These are phyloP conservation scores for Sclerospora graminicola DNA, from an alignment of 352 stramenopile genomes.

Conservation along the genomic window DNA sequence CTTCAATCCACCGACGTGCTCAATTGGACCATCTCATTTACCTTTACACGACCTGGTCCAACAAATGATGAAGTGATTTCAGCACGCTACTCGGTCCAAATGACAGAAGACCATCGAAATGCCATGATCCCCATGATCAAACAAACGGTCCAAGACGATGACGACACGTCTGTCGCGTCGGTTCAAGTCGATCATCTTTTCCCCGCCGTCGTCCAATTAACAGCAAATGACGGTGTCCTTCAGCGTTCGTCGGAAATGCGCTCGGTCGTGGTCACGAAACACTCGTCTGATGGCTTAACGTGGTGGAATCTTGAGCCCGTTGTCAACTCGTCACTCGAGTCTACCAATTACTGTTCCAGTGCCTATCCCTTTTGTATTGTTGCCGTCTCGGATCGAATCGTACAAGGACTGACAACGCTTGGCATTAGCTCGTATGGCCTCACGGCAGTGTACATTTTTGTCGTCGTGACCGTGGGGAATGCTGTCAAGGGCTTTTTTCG, in stretches of 20 bases:
- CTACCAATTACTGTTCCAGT: slow-evolving; percentile 34
- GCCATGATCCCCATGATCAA: slow-evolving; percentile 70
- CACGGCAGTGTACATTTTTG: slow-evolving; percentile 81
- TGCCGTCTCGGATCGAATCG: slow-evolving; percentile 80
- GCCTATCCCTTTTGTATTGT: slow-evolving; percentile 65
- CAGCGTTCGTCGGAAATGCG: slow-evolving; percentile 42
- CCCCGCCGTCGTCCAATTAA: slow-evolving; percentile 63
- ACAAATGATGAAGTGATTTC: slow-evolving; percentile 48
- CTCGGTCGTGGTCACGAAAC: slow-evolving; percentile 48
- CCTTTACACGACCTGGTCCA: slow-evolving; percentile 56
- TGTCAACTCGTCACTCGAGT: slow-evolving; percentile 8
- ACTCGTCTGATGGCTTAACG: slow-evolving; percentile 33
- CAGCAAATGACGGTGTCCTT: slow-evolving; percentile 46
- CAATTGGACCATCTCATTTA: slow-evolving; percentile 64
- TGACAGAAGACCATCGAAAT: slow-evolving; percentile 53
- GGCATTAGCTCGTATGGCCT: slow-evolving; percentile 80
- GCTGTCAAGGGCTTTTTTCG: slow-evolving; percentile 80
- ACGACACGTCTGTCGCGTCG: slow-evolving; percentile 16
- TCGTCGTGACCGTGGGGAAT: slow-evolving; percentile 79
- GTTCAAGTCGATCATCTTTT: slow-evolving; percentile 48
- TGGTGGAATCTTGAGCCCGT: slow-evolving; percentile 66
- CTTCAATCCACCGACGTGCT: slow-evolving; percentile 57
- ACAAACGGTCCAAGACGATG: slow-evolving; percentile 27
- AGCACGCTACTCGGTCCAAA: slow-evolving; percentile 29
- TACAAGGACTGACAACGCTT: slow-evolving; percentile 65